Base-by-base conservation (phyloP, 495 filamentous ascomycete genomes). In the Penicillium maclennaniae region DNA sequence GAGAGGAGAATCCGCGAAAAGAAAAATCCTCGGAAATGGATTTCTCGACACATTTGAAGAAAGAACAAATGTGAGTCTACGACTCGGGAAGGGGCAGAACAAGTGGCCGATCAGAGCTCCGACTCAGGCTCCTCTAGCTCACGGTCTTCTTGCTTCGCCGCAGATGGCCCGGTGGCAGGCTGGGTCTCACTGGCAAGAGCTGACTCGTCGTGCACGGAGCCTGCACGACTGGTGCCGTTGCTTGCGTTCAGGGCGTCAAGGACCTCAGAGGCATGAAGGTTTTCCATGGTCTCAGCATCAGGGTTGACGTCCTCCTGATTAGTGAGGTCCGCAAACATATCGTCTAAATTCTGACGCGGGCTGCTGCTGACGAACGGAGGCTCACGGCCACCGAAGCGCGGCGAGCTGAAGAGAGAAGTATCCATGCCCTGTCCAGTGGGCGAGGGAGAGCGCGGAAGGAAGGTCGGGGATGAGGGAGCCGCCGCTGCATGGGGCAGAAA, bases 271-370 rank as follows among this genome's bases (percentile, higher is more conserved):
- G 72, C 72, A 54, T 78, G 75, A 8, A 68, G 69, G 50, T 75
- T 78, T 45, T 76, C 73, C 69, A 76, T 74, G 12, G 61, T 56
- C 43, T 73, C 69, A 12, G 57, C 34, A 14, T 75, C 71, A 12
- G 56, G 59, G 6, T 75, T 71, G 6, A 54, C 60, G 48, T 77
- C 74, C 51, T 76, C 73, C 57, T 78, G 69, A 43, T 78, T 78
- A 0, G 73, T 78, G 28, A 78, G 47, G 26, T 76, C 73, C 7
- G 73, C 73, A 56, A 78, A 78, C 10, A 78, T 67, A 52, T 78
- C 73, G 43, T 75, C 74, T 28, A 76, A 51, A 36, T 75, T 68
- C 44, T 67, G 67, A 17, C 71, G 72, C 53, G 73, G 73, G 45
- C 73, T 76, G 40, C 75, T 76, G 48, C 65, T 67, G 21, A 53